Percentiles rank a stretch among this genome's conserved stretches.
Conservation (phyloP, 140 eudicot species). For the Erigeron philadelphicus region DNA sequence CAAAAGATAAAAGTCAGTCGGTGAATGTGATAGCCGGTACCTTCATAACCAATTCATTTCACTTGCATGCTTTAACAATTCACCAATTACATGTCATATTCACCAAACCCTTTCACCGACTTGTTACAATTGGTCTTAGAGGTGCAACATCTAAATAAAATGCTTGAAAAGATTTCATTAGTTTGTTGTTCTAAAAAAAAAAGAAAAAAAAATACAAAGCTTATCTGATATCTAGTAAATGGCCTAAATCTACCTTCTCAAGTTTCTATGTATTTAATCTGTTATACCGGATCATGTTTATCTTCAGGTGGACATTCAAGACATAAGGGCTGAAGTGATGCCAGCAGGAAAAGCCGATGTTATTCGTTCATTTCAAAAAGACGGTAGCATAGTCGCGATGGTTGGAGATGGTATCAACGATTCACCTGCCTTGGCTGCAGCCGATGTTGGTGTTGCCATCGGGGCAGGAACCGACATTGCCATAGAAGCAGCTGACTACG, state of each 20-base stretch:
- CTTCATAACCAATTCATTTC: too few relatives aligned
- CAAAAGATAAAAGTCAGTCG: too few relatives aligned
- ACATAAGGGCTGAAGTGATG: conserved; percentile 85
- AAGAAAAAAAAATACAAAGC: background rate
- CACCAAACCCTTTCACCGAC: too few relatives aligned
- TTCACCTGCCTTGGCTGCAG: conserved; percentile 89
- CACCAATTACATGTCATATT: too few relatives aligned
- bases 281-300: background rate
- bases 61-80: too few relatives aligned
- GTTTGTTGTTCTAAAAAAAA: too few relatives aligned
- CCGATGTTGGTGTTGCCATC: conserved; percentile 93
- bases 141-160: too few relatives aligned
- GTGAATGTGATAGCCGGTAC: too few relatives aligned
- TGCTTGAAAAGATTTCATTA: too few relatives aligned
- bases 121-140: too few relatives aligned
- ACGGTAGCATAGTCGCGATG: conserved; percentile 86
- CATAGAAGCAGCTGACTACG: conserved; percentile 94
- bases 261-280: background rate
- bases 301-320: conserved; percentile 75
- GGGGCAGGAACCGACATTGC: conserved; percentile 97
- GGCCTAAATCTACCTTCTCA: background rate
- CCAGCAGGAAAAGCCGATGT: conserved; percentile 97
- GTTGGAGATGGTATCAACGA: conserved; percentile 97
- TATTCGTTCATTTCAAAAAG: conserved; percentile 72
- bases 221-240: background rate